Conservation (phyloP, 192 early-diverging fungal species). For the Coemansia sp. region DNA sequence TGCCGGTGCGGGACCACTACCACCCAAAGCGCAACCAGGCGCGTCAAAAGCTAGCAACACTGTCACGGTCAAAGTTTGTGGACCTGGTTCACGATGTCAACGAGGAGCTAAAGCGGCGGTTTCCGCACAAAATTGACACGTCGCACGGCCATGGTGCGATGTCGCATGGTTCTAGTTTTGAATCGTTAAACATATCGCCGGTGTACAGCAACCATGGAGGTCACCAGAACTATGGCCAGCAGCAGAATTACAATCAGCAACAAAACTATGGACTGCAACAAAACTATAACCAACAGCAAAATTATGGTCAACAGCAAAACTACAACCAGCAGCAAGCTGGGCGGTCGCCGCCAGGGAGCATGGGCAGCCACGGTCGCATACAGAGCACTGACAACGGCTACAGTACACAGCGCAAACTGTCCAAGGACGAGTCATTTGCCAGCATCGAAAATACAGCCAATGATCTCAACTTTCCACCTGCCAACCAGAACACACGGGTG, state of each 20-base stretch:
- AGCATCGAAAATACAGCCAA: constrained; percentile 25
- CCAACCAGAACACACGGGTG: constrained; percentile 1
- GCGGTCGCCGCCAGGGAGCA: constrained; percentile 36
- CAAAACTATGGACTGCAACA: constrained; percentile 11
- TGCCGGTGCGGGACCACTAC: constrained; percentile 81
- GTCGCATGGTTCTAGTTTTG: constrained; percentile 30
- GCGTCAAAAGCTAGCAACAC: constrained; percentile 92
- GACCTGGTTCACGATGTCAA: constrained; percentile 91
- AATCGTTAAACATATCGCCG: constrained; percentile 32
- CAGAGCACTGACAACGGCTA: constrained; percentile 5
- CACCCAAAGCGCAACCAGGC: constrained; percentile 93
- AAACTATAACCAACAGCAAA: constrained; percentile 2
- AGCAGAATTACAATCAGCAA: constrained; percentile 4
- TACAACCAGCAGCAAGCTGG: constrained; percentile 9
- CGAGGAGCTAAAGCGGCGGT: constrained; percentile 61
- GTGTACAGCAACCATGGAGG: constrained; percentile 18
- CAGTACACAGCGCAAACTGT: not conserved
- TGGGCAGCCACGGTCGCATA: constrained; percentile 3
- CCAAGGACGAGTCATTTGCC: constrained; percentile 22
- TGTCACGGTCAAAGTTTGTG: constrained; percentile 82
- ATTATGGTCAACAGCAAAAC: constrained; percentile 4
- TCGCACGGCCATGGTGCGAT: constrained; percentile 13
- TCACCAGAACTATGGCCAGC: constrained; percentile 23
- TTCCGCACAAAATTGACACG: constrained; percentile 44
- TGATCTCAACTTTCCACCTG: constrained; percentile 17